Evolutionary conservation across 2,329 filamentous ascomycete species (phyloP), one percentile per base, ranked within the genome.

Genomic region (Nannizziopsis barbatae): DNA sequence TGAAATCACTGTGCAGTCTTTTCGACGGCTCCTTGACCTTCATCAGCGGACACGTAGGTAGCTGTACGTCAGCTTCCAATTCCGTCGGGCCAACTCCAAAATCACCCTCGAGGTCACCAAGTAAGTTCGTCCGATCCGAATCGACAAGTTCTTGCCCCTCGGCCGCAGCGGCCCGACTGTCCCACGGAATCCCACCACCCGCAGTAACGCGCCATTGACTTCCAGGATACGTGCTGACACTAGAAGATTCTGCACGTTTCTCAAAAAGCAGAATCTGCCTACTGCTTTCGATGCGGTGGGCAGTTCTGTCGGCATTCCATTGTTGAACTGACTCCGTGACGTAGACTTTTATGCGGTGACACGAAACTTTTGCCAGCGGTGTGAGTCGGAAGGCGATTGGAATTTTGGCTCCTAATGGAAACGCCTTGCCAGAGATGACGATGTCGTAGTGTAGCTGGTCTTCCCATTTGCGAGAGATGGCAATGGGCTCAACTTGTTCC

Each of bases 361-460:
- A 86, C 63, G 93, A 86, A 5, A 95, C 88, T 70, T 95, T 95
- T 52, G 89, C 88, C 17, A 95, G 69, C 0, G 89, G 89, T 0
- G 88, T 95, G 55, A 95, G 74, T 65, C 94, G 95, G 72, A 95
- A 94, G 1, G 88, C 88, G 51, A 95, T 92, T 1, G 89, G 89
- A 12, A 95, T 86, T 58, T 85, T 85, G 35, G 84, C 78, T 12
- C 89, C 89, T 15, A 95, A 77, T 0, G 89, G 86, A 52, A 95
- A 95, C 0, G 88, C 93, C 73, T 95, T 95, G 47, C 89, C 89
- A 1, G 88, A 95, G 47, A 95, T 94, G 62, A 95, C 83, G 57
- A 95, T 95, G 59, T 95, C 89, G 67, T 95, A 95, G 60, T 93
- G 87, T 30, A 95, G 72, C 60, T 95, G 89, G 57, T 95, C 88